phyloP scores from a whole-genome alignment of 176 grass and related monocot species.

The Zoysia pacifica region DNA sequence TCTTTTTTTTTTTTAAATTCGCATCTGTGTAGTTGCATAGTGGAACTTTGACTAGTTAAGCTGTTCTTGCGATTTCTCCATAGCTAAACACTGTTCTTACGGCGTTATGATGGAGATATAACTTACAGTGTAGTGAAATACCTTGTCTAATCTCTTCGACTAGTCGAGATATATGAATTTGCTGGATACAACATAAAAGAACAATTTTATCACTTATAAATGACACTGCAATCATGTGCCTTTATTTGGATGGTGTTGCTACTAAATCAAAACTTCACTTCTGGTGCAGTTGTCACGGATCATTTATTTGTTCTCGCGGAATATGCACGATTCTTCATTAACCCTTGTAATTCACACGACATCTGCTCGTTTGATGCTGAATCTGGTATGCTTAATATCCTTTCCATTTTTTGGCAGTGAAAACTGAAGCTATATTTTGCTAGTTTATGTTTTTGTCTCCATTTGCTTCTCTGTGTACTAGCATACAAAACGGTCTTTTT shows the following conservation, averaged over 20 bases:
- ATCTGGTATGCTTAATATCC: constrained; percentile 74
- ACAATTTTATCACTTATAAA: constrained; percentile 7
- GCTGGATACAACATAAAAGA: background rate
- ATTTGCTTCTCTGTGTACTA: constrained; percentile 20
- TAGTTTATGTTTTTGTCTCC: constrained; percentile 4
- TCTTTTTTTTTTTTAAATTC: no score
- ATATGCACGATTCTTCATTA: constrained; percentile 98
- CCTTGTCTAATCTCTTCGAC: constrained; percentile 8
- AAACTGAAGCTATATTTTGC: background rate
- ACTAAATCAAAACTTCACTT: constrained; percentile 46
- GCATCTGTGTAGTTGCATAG: background rate
- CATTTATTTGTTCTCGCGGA: constrained; percentile 97
- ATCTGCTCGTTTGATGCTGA: constrained; percentile 95
- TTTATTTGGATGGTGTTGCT: constrained; percentile 24
- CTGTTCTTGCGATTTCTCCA: constrained; percentile 17
- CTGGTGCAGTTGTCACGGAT: constrained; percentile 89
- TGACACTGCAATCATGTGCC: background rate
- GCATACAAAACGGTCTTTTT: constrained; percentile 2
- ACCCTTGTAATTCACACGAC: constrained; percentile 95
- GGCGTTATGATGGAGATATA: background rate
- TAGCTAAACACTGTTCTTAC: constrained; percentile 2
- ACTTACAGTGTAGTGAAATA: background rate
- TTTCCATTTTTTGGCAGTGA: constrained; percentile 36
- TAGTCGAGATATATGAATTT: constrained; percentile 5
- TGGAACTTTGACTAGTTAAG: constrained; percentile 15